phyloP scores from a whole-genome alignment of 306 rosid species.

The Cucurbita pepo region DNA sequence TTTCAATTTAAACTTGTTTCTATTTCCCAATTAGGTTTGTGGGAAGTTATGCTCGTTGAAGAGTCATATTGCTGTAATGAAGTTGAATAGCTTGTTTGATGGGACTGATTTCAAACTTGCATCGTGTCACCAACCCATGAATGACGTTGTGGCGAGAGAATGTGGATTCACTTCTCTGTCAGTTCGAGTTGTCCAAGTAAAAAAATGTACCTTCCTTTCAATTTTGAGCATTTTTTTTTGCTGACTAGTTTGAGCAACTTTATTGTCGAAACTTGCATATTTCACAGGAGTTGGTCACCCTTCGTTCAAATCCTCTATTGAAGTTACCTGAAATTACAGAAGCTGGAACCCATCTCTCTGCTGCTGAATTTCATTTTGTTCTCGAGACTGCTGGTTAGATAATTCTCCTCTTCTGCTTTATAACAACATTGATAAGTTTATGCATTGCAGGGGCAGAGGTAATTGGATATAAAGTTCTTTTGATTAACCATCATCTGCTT shows the following conservation, averaged over 20 bases:
- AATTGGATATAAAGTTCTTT: slow-evolving; percentile 1
- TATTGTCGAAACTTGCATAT: neutral
- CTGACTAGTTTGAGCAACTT: neutral
- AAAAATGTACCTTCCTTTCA: neutral
- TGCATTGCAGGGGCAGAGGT: neutral
- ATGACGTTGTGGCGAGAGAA: slow-evolving; percentile 46
- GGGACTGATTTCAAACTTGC: slow-evolving; percentile 92
- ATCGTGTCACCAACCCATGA: slow-evolving; percentile 38
- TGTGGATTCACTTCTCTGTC: slow-evolving; percentile 89
- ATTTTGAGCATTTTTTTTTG: neutral
- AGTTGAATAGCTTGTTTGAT: slow-evolving; percentile 28
- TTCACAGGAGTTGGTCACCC: slow-evolving; percentile 67
- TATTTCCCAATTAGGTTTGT: slow-evolving; percentile 33
- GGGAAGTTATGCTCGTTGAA: slow-evolving; percentile 51
- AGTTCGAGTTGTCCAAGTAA: slow-evolving; percentile 56
- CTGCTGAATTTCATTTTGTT: slow-evolving; percentile 65
- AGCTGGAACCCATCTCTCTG: slow-evolving; percentile 81
- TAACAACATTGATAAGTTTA: neutral
- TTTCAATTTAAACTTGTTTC: neutral
- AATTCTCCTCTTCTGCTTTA: neutral
- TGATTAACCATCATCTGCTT: neutral
- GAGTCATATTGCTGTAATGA: slow-evolving; percentile 42
- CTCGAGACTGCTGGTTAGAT: slow-evolving; percentile 47
- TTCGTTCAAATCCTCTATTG: slow-evolving; percentile 46
- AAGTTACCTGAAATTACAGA: slow-evolving; percentile 56